phyloP scores from a whole-genome alignment of 352 stramenopile species.

The Chloridella minuta region DNA sequence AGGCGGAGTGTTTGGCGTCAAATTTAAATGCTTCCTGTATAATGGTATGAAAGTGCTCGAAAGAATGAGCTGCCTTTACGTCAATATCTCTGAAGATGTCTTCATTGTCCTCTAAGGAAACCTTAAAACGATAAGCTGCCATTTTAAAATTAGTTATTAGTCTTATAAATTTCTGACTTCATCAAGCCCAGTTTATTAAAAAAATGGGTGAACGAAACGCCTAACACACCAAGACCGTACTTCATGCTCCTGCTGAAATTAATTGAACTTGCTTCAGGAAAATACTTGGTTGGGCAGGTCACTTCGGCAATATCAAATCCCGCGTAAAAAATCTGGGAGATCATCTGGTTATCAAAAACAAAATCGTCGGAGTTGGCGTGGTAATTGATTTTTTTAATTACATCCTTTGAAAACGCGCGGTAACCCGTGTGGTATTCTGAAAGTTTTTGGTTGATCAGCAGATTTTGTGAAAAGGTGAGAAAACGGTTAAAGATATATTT shows the following conservation, averaged over 20 bases:
- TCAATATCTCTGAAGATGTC: background rate
- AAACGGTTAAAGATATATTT: background rate
- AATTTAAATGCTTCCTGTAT: background rate
- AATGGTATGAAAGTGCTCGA: background rate
- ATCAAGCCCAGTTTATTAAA: background rate
- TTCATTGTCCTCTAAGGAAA: background rate
- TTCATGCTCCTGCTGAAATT: background rate
- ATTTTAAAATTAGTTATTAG: background rate
- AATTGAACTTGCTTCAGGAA: background rate
- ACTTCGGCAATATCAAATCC: background rate
- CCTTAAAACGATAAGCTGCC: background rate
- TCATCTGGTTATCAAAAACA: background rate
- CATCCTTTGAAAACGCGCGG: background rate
- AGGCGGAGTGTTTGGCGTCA: background rate
- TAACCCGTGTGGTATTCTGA: background rate
- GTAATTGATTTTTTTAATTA: background rate
- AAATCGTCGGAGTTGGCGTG: background rate
- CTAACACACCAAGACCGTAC: background rate
- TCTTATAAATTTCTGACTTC: constrained; percentile 2
- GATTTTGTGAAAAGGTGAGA: background rate
- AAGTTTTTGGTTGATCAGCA: background rate
- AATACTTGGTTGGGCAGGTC: background rate
- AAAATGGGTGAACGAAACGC: background rate
- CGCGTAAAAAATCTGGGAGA: background rate
- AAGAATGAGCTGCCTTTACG: background rate